These are phyloP conservation scores for Fusarium succisae DNA, from an alignment of 2,329 filamentous ascomycete species.

Conservation along the genomic window DNA sequence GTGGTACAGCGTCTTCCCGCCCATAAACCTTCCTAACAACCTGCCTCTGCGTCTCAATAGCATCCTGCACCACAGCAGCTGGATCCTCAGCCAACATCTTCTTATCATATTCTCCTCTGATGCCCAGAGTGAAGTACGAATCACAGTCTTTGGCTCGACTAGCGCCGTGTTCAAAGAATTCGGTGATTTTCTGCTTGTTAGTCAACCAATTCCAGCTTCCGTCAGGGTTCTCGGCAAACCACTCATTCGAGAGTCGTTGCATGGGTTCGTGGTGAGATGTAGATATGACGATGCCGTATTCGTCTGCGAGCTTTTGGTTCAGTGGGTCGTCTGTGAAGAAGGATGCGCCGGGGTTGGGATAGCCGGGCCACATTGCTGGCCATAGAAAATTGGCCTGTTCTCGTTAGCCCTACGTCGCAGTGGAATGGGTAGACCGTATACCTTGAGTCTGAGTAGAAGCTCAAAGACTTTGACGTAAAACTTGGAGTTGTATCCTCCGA, in stretches of 20 bases:
- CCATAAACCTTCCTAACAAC: constrained; percentile 64
- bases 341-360: constrained; percentile 58
- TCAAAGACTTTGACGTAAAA: constrained; percentile 73
- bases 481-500: constrained; percentile 60
- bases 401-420: accelerated
- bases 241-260: constrained; percentile 31
- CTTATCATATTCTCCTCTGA: constrained; percentile 30
- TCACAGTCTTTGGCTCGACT: constrained; percentile 1
- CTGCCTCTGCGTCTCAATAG: constrained; percentile 56
- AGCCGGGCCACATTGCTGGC: constrained; percentile 71
- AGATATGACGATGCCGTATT: constrained; percentile 26
- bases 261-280: constrained; percentile 31
- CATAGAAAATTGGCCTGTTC: constrained; percentile 68
- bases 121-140: constrained; percentile 27
- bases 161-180: constrained; percentile 25
- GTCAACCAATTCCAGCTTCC: constrained; percentile 30
- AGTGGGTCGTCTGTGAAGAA: constrained; percentile 70
- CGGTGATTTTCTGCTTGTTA: constrained; percentile 20
- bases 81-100: constrained; percentile 18
- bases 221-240: constrained; percentile 12
- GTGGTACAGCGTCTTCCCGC: constrained; percentile 51
- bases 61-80: constrained; percentile 16
- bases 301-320: constrained; percentile 67
- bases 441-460: constrained; percentile 49
- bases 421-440: accelerated